phyloP scores from a whole-genome alignment of 1,284 basidiomycete genomes.

The Malassezia arunalokei region DNA sequence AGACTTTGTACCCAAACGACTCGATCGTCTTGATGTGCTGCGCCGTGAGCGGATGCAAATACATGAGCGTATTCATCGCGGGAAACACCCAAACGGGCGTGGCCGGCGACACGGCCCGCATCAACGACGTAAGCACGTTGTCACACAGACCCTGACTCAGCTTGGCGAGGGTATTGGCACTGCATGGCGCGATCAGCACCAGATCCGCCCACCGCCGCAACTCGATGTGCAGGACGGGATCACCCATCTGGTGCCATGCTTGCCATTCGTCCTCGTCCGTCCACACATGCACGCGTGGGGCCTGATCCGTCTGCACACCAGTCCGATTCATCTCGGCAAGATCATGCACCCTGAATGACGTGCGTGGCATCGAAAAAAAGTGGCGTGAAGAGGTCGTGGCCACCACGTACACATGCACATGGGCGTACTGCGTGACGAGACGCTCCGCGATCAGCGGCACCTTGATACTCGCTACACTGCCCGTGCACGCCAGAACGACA shows the following conservation, averaged over 20 bases:
- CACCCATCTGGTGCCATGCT: constrained; percentile 60
- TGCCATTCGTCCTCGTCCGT: constrained; percentile 82
- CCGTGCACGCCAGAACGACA: constrained; percentile 72
- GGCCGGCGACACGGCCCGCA: constrained; percentile 68
- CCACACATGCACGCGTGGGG: constrained; percentile 58
- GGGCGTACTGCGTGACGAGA: constrained; percentile 50
- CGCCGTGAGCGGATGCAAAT: constrained; percentile 77
- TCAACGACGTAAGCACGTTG: constrained; percentile 74
- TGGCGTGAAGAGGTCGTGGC: constrained; percentile 65
- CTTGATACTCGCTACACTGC: constrained; percentile 89
- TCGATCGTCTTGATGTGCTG: constrained; percentile 66
- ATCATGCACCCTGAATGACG: constrained; percentile 9
- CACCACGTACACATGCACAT: constrained; percentile 71
- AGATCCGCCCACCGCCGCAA: constrained; percentile 89
- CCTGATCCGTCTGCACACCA: not conserved
- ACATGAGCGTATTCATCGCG: constrained; percentile 98
- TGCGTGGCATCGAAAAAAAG: constrained; percentile 57
- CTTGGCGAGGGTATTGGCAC: constrained; percentile 87
- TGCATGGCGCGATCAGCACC: constrained; percentile 84
- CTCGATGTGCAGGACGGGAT: constrained; percentile 91
- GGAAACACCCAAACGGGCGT: constrained; percentile 82
- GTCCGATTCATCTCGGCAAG: constrained; percentile 24
- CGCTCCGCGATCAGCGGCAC: constrained; percentile 72
- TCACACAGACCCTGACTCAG: constrained; percentile 78
- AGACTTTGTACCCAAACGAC: constrained; percentile 63